Percentiles rank a stretch among this genome's conserved stretches.
phyloP scores from a whole-genome alignment of 495 filamentous ascomycete species.

The Penicillium paradoxum region DNA sequence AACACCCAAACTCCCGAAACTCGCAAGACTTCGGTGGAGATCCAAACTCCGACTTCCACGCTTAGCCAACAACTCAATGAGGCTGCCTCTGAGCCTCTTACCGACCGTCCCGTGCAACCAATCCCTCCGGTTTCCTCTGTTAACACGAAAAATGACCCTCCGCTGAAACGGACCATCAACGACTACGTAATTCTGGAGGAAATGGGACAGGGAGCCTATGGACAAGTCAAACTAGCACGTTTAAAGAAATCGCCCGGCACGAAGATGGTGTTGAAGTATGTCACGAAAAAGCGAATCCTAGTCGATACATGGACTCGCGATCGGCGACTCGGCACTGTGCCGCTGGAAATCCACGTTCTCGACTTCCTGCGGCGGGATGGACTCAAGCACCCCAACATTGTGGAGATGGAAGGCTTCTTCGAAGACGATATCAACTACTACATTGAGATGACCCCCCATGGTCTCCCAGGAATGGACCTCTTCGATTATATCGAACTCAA shows the following conservation, averaged over 20 bases:
- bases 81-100: constrained; percentile 53
- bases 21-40: constrained; percentile 24
- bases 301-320: constrained; percentile 99
- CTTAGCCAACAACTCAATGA: constrained; percentile 73
- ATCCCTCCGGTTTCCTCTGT: constrained; percentile 33
- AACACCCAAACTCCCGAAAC: constrained; percentile 1
- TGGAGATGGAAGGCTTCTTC: constrained; percentile 98
- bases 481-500: constrained; percentile 98
- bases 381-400: constrained; percentile 87
- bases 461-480: constrained; percentile 95
- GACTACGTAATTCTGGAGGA: constrained; percentile 95
- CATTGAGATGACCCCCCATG: constrained; percentile 97
- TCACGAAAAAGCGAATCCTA: constrained; percentile 93
- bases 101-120: constrained; percentile 43
- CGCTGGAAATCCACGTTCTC: constrained; percentile 94
- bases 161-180: constrained; percentile 71
- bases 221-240: constrained; percentile 93
- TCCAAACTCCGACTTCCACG: constrained; percentile 54
- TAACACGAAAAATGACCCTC: constrained; percentile 27
- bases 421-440: constrained; percentile 98
- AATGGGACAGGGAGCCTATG: constrained; percentile 97
- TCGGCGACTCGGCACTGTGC: constrained; percentile 89
- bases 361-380: constrained; percentile 89
- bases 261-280: constrained; percentile 94
- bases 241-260: constrained; percentile 70